Percentiles rank a stretch among this genome's conserved stretches.
These are phyloP conservation scores for Aspergillus fijiensis DNA, from an alignment of 2,329 filamentous ascomycete genomes.

Conservation along the genomic window DNA sequence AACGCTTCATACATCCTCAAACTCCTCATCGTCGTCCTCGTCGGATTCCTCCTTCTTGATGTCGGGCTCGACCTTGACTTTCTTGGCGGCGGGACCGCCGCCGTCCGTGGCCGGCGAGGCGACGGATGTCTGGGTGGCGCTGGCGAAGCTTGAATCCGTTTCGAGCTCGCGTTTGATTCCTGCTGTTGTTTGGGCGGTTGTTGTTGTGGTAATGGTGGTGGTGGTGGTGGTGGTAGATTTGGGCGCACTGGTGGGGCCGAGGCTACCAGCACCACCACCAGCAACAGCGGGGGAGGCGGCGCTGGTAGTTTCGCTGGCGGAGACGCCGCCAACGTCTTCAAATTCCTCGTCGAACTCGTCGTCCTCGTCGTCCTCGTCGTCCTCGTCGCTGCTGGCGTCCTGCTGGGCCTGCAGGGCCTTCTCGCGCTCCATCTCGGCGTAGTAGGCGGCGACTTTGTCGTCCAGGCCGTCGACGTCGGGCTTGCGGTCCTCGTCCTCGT, in stretches of 20 bases:
- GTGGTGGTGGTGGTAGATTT: conserved; percentile 12
- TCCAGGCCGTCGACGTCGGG: conserved; percentile 44
- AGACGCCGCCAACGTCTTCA: conserved; percentile 45
- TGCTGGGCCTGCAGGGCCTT: conserved; percentile 43
- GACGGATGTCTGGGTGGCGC: conserved; percentile 37
- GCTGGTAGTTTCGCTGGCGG: conserved; percentile 38
- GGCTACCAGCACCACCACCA: conserved; percentile 18
- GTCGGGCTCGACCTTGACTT: conserved; percentile 41
- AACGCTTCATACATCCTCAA: conserved; percentile 41
- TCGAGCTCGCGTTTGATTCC: conserved; percentile 42
- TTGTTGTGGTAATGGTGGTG: conserved; percentile 10
- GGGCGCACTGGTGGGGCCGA: conserved; percentile 31
- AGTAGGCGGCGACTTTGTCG: conserved; percentile 49
- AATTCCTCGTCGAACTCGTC: conserved; percentile 46
- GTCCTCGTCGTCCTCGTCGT: conserved; percentile 34
- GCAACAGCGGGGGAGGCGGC: conserved; percentile 35
- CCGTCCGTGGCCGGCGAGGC: conserved; percentile 41
- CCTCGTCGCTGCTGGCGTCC: conserved; percentile 43
- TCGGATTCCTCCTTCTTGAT: conserved; percentile 43
- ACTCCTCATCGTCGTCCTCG: conserved; percentile 47
- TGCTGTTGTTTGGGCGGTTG: conserved; percentile 12
- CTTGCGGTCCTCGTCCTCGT: conserved; percentile 45
- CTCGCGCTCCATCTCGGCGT: conserved; percentile 47
- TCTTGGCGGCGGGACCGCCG: conserved; percentile 45
- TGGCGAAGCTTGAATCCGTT: conserved; percentile 37